These are phyloP conservation scores for Coix lacrymajobi DNA, from an alignment of 176 grass and related monocot genomes.

Conservation along the genomic window DNA sequence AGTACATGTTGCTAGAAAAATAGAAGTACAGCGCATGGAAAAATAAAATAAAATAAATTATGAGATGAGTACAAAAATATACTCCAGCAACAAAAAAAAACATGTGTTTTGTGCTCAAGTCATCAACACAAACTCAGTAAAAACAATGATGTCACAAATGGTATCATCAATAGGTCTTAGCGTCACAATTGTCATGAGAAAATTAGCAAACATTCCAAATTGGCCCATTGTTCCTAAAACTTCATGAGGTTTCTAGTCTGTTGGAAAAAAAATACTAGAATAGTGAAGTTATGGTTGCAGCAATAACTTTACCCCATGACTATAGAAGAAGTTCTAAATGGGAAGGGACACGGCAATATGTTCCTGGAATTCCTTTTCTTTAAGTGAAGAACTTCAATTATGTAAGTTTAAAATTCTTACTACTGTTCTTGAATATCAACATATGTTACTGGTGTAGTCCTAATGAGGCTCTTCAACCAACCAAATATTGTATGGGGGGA, in stretches of 20 bases:
- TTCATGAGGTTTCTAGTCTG: neutral
- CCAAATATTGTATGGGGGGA: neutral
- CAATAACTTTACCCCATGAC: neutral
- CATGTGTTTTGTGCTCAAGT: neutral
- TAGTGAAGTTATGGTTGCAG: neutral
- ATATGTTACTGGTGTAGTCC: slow-evolving; percentile 31
- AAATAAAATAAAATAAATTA: slow-evolving; percentile 13
- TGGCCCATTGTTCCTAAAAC: neutral
- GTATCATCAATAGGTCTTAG: neutral
- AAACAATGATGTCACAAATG: neutral
- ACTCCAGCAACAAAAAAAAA: neutral
- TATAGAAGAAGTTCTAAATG: slow-evolving; percentile 12
- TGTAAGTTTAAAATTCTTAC: slow-evolving; percentile 30
- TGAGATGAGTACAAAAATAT: neutral
- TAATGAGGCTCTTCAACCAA: slow-evolving; percentile 4
- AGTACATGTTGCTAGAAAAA: slow-evolving; percentile 19
- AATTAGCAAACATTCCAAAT: slow-evolving; percentile 10
- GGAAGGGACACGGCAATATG: slow-evolving; percentile 33
- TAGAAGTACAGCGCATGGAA: neutral
- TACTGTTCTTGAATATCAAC: slow-evolving; percentile 38
- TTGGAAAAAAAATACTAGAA: neutral
- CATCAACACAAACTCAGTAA: slow-evolving; percentile 9
- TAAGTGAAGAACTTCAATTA: slow-evolving; percentile 34
- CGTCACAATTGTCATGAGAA: slow-evolving; percentile 9
- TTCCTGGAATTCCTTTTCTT: slow-evolving; percentile 47